Conservation (phyloP, 306 rosid species). For the Lathyrus tuberosus region DNA sequence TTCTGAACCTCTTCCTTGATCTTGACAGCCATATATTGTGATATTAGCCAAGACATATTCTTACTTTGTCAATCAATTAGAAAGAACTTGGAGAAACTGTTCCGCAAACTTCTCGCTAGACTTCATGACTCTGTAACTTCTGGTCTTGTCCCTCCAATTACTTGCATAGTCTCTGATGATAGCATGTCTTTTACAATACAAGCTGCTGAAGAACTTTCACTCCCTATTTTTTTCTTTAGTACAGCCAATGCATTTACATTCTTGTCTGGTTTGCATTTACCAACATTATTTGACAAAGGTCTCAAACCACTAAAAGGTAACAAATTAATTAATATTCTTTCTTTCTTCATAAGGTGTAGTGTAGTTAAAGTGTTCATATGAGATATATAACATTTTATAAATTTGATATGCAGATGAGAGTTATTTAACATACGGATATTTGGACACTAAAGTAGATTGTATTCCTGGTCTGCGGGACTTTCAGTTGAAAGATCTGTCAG, state of each 20-base stretch:
- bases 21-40: too few species aligned
- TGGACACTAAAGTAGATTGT: conserved; percentile 30
- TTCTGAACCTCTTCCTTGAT: too few species aligned
- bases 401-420: conserved; percentile 35
- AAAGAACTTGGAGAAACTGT: conserved; percentile 10
- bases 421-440: conserved; percentile 34
- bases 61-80: neutral
- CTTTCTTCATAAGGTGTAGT: neutral
- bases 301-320: conserved; percentile 38
- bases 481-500: conserved; percentile 26
- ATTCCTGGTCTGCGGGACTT: conserved; percentile 34
- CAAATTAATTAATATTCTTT: neutral
- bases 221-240: conserved; percentile 13
- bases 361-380: neutral
- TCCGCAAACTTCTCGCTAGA: conserved; percentile 9
- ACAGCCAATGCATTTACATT: neutral
- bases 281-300: neutral
- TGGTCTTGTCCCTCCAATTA: conserved; percentile 26
- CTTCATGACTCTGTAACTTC: conserved; percentile 17
- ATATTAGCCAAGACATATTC: conserved; percentile 22
- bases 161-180: conserved; percentile 14
- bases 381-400: neutral
- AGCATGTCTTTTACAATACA: conserved; percentile 19
- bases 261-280: neutral
- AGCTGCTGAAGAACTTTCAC: conserved; percentile 30